phyloP scores from a whole-genome alignment of 75 land plant genomes.

The Sequoiadendron giganteum region DNA sequence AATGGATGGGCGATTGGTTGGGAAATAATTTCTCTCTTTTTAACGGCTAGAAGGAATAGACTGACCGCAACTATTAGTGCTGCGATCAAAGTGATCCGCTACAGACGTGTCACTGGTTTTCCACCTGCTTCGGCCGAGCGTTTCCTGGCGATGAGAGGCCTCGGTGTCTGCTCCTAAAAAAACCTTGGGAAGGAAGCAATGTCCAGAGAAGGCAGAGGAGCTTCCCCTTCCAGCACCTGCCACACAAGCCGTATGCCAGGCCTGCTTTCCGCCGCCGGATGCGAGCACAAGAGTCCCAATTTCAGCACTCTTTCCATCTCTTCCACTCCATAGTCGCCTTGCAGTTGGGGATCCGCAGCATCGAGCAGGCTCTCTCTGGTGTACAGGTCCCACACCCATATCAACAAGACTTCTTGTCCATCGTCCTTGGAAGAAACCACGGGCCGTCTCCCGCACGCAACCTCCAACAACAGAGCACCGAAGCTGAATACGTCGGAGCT shows the following conservation, averaged over 20 bases:
- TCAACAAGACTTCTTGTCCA: conserved; percentile 16
- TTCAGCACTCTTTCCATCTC: conserved; percentile 13
- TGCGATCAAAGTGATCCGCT: not conserved
- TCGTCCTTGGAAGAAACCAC: not conserved
- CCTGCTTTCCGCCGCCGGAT: conserved; percentile 2
- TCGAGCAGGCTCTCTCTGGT: conserved; percentile 6
- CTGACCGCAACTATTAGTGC: not conserved
- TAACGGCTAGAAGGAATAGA: not conserved
- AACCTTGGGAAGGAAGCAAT: not conserved
- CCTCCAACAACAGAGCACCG: conserved; percentile 17
- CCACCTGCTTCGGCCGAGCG: conserved; percentile 16
- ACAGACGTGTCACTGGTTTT: not conserved
- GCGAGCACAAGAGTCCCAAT: conserved; percentile 17
- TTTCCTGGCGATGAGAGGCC: not conserved
- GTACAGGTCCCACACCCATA: conserved; percentile 40
- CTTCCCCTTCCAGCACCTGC: conserved; percentile 18
- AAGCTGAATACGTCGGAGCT: conserved; percentile 31
- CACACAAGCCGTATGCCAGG: conserved; percentile 7
- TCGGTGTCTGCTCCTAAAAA: not conserved
- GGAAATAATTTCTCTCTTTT: no score
- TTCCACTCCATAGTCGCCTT: not conserved
- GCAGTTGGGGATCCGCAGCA: conserved; percentile 11
- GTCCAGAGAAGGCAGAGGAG: conserved; percentile 23
- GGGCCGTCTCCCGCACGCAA: conserved; percentile 27
- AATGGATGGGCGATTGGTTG: not conserved